A percentile compares a stretch with the other conserved stretches of the same genome.
phyloP scores from a whole-genome alignment of 805 yeast species.

The Helenozyma rhizophorensis region DNA sequence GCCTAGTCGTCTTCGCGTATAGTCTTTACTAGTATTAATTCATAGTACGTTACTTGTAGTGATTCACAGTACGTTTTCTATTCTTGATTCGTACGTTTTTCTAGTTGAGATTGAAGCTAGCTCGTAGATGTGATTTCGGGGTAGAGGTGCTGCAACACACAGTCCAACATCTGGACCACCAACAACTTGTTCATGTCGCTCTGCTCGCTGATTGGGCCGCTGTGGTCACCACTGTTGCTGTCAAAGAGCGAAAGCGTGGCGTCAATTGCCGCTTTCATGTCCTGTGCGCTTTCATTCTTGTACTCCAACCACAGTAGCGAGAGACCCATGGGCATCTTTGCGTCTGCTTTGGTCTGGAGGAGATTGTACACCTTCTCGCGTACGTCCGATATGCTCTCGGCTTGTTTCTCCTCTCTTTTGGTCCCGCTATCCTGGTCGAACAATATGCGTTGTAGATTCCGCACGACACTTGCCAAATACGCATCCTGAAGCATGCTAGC shows the following conservation, averaged over 20 bases:
- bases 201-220: constrained; percentile 1
- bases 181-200: constrained; percentile 20
- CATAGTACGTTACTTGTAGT: no score
- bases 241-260: constrained; percentile 15
- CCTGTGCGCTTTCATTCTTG: constrained; percentile 15
- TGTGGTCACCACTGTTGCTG: constrained; percentile 1
- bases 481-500: constrained; percentile 8
- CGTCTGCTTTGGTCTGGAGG: not conserved
- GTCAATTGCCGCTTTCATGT: constrained; percentile 13
- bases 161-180: constrained; percentile 19
- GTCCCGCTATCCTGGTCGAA: constrained; percentile 6
- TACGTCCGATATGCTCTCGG: constrained; percentile 1
- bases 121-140: constrained; percentile 22
- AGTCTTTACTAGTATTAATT: not conserved
- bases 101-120: no score
- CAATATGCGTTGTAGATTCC: constrained; percentile 9
- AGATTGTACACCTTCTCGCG: constrained; percentile 2
- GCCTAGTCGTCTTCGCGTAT: not conserved
- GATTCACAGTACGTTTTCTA: no score
- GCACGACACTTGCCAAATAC: constrained; percentile 13
- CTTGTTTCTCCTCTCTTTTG: not conserved
- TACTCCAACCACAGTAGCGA: constrained; percentile 6
- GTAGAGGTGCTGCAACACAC: constrained; percentile 17
- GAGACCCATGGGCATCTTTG: constrained; percentile 1
- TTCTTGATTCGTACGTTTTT: no score